Evolutionary conservation across 495 filamentous ascomycete genomes (phyloP).

Genomic region (Xylaria bambusicola): DNA sequence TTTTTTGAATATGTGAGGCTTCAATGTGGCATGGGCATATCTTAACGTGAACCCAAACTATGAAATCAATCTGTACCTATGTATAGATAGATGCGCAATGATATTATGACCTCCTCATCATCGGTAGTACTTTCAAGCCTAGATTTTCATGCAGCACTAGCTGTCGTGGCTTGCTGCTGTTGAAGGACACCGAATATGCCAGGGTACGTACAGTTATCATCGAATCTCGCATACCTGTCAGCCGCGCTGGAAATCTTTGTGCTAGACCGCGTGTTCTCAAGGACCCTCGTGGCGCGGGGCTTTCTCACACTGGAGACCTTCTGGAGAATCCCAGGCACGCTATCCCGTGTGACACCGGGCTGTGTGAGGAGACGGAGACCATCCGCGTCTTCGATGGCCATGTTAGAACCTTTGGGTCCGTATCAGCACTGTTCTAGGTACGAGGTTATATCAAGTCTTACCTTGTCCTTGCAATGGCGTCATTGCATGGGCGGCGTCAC

Average conservation of each 20-base stretch:
- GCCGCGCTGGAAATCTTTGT: constrained; percentile 1
- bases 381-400: constrained; percentile 11
- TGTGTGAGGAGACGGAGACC: constrained; percentile 7
- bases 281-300: not conserved
- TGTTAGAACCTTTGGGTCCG: not conserved
- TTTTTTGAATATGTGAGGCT: too few species aligned
- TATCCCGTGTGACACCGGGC: constrained; percentile 2
- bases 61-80: too few species aligned
- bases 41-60: too few species aligned
- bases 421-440: not conserved
- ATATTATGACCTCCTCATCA: too few species aligned
- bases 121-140: too few species aligned
- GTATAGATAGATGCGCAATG: too few species aligned
- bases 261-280: constrained; percentile 2
- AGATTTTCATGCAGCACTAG: too few species aligned
- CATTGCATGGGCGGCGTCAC: constrained; percentile 50
- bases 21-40: too few species aligned
- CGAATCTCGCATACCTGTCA: constrained; percentile 3
- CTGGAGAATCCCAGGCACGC: not conserved
- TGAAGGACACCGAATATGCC: constrained; percentile 2
- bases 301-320: not conserved
- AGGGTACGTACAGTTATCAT: constrained; percentile 7
- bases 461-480: constrained; percentile 41
- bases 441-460: not conserved
- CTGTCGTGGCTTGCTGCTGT: not conserved